Base-by-base conservation (phyloP, 2,329 filamentous ascomycete genomes). In the Fusarium neocosmosporiellum region DNA sequence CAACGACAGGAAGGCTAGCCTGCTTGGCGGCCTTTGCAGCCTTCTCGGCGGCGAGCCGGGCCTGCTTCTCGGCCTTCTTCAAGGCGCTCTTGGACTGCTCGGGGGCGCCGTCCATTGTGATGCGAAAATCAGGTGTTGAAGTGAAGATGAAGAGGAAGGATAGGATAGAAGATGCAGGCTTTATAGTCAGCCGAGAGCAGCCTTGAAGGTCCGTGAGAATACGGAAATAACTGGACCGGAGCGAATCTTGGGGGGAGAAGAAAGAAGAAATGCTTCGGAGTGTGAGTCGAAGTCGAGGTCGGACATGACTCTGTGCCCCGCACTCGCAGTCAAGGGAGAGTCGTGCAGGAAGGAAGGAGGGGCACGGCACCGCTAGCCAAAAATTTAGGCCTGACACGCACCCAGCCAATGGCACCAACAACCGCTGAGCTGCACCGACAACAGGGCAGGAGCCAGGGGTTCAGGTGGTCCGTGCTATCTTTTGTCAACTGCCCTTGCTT, bases 1-100 rank as follows among this genome's bases (percentile, higher is more conserved):
- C 87, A 36, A 88, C 87, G 27, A 90, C 83, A 29, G 88, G 83
- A 59, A 90, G 79, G 18, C 54, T 75, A 61, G 78, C 73, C 78
- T 89, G 85, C 83, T 90, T 90, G 37, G 88, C 88, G 24, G 88
- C 88, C 83, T 91, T 91, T 50, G 87, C 87, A 61, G 88, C 88
- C 81, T 91, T 91, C 48, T 89, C 88, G 59, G 89, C 88, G 31
- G 88, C 89, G 80, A 88, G 83, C 80, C 88, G 88, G 69, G 88
- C 88, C 80, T 88, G 85, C 84, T 91, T 91, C 83, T 91, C 89
- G 58, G 89, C 89, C 85, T 91, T 91, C 82, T 91, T 91, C 78
- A 88, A 81, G 75, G 89, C 89, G 81, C 88, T 90, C 85, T 91
- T 91, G 75, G 89, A 91, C 68, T 75, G 80, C 67, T 82, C 78